A percentile compares a stretch with the other conserved stretches of the same genome.
phyloP scores from a whole-genome alignment of 2,329 filamentous ascomycete genomes.

The Leptographium radiaticola region DNA sequence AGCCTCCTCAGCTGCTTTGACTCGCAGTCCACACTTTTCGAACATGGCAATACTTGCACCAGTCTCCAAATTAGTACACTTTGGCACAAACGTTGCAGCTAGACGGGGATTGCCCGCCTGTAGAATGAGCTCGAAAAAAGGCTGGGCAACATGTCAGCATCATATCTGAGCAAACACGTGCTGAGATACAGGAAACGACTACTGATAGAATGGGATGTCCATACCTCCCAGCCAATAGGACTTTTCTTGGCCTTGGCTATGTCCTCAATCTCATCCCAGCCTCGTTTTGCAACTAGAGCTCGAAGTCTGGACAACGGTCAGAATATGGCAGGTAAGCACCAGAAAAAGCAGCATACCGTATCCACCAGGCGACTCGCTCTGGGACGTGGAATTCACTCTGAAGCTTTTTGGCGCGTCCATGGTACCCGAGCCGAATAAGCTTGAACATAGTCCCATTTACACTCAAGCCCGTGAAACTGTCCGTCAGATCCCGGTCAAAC shows the following conservation, averaged over 20 bases:
- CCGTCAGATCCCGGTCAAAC: constrained; percentile 71
- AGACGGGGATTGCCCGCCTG: constrained; percentile 82
- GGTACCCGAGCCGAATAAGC: constrained; percentile 68
- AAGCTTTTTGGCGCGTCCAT: constrained; percentile 74
- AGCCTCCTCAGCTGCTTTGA: constrained; percentile 86
- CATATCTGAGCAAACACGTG: not conserved
- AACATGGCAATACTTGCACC: constrained; percentile 79
- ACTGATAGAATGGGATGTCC: constrained; percentile 16
- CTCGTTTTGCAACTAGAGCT: constrained; percentile 76
- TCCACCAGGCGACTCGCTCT: constrained; percentile 85
- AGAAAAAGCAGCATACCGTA: constrained; percentile 28
- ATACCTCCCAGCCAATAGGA: constrained; percentile 91
- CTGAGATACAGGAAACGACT: not conserved
- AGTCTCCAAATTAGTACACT: constrained; percentile 60
- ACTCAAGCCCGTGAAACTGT: constrained; percentile 67
- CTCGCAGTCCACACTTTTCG: constrained; percentile 83
- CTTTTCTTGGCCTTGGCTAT: constrained; percentile 66
- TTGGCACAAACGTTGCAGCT: constrained; percentile 72
- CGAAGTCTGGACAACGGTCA: constrained; percentile 45
- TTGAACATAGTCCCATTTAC: constrained; percentile 89
- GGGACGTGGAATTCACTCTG: constrained; percentile 86
- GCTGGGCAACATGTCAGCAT: constrained; percentile 29
- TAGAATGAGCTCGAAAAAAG: constrained; percentile 82
- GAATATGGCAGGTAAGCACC: not conserved
- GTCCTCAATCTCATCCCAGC: constrained; percentile 90